phyloP scores from a whole-genome alignment of 2,329 filamentous ascomycete species.

The Aspergillus persii region DNA sequence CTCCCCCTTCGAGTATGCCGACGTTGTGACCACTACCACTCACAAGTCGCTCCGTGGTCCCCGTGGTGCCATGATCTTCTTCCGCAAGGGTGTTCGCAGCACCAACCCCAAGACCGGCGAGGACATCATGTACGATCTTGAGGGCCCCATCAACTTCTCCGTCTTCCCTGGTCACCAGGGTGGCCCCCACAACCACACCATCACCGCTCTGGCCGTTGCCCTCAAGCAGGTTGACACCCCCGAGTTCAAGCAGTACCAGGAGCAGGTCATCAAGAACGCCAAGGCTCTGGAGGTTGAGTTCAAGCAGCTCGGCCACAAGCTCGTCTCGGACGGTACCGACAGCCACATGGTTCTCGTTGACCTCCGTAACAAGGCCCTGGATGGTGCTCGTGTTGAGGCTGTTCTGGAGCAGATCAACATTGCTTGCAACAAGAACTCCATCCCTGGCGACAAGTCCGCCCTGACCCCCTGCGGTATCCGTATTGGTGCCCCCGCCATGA shows the following conservation, averaged over 20 bases:
- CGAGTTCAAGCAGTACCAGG: slow-evolving; percentile 91
- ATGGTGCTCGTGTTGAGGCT: slow-evolving; percentile 89
- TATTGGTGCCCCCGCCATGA: slow-evolving; percentile 97
- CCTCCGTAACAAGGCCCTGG: slow-evolving; percentile 81
- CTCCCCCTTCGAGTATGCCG: slow-evolving; percentile 82
- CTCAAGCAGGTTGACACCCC: slow-evolving; percentile 87
- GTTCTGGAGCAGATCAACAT: slow-evolving; percentile 98
- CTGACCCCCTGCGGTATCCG: slow-evolving; percentile 92
- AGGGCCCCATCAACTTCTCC: slow-evolving; percentile 88
- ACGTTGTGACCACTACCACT: slow-evolving; percentile 95
- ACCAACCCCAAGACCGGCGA: slow-evolving; percentile 82
- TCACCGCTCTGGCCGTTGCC: slow-evolving; percentile 89
- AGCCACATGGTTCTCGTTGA: slow-evolving; percentile 95
- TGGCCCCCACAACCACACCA: slow-evolving; percentile 98
- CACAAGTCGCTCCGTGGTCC: slow-evolving; percentile 97
- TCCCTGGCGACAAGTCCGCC: slow-evolving; percentile 95
- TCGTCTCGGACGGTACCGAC: slow-evolving; percentile 93
- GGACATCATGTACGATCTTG: slow-evolving; percentile 84
- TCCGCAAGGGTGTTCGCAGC: slow-evolving; percentile 83
- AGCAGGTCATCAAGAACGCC: slow-evolving; percentile 84
- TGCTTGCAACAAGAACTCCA: slow-evolving; percentile 99
- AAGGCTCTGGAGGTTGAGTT: slow-evolving; percentile 80
- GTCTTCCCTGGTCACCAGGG: slow-evolving; percentile 98
- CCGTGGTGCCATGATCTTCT: slow-evolving; percentile 97
- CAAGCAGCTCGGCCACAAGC: slow-evolving; percentile 69